These are phyloP conservation scores for Syzygium oleosum DNA, from an alignment of 345 rosid species.

Conservation along the genomic window DNA sequence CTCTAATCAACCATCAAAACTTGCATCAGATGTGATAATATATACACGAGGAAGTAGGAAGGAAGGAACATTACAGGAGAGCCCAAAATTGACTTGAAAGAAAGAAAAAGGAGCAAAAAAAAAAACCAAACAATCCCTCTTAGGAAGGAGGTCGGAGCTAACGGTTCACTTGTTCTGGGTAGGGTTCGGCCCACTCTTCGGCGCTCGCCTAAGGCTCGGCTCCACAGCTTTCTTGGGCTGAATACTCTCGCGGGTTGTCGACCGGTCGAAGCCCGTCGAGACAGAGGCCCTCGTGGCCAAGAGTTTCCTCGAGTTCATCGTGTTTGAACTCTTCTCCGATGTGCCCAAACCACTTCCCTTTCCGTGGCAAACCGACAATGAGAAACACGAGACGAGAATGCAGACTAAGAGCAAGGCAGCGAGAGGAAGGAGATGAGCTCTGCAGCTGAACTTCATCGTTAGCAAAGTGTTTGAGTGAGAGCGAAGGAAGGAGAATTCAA, in stretches of 20 bases:
- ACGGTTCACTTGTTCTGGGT: conserved; percentile 31
- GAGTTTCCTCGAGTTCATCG: neutral
- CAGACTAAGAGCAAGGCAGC: neutral
- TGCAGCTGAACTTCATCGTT: neutral
- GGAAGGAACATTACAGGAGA: neutral
- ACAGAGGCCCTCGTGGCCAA: neutral
- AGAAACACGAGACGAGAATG: neutral
- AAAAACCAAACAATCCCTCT: neutral
- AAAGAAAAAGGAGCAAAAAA: neutral
- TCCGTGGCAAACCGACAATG: neutral
- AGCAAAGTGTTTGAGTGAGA: neutral
- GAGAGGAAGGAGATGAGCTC: neutral
- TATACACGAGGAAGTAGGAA: neutral
- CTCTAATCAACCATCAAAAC: neutral
- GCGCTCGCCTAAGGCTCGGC: conserved; percentile 36
- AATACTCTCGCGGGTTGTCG: neutral
- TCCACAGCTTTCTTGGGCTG: conserved; percentile 20
- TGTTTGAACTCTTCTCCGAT: neutral
- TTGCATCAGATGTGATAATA: neutral
- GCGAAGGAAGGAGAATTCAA: neutral
- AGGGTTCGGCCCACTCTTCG: conserved; percentile 44
- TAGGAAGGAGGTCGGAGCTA: neutral
- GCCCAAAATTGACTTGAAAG: neutral
- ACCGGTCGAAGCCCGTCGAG: neutral
- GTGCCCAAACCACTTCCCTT: neutral